Conservation (phyloP, 2,329 filamentous ascomycete species). For the Colletotrichum camelliae region DNA sequence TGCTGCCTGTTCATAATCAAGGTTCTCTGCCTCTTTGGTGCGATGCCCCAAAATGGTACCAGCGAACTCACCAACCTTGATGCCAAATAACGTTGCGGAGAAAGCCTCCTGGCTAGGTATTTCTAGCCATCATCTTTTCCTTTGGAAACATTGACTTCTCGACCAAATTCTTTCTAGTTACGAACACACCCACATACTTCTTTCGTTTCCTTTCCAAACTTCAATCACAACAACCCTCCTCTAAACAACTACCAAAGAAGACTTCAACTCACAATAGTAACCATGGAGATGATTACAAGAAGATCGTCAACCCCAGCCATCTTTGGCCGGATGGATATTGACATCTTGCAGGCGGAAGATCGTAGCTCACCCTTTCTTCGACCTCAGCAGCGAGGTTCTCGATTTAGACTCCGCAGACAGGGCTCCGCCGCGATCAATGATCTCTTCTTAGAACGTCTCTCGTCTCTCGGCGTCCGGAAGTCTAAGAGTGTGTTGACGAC, state of each 20-base stretch:
- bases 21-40: not conserved
- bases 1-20: not conserved
- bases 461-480: not conserved
- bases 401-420: not conserved
- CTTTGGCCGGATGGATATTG: not conserved
- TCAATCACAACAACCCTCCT: too few species aligned
- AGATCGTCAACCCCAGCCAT: not conserved
- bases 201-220: too few species aligned
- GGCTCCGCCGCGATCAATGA: not conserved
- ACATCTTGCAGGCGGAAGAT: not conserved
- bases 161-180: not conserved
- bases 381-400: not conserved
- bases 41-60: not conserved
- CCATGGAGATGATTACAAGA: not conserved
- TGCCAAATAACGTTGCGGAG: not conserved
- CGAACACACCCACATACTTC: not conserved
- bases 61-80: not conserved
- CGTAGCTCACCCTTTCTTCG: not conserved
- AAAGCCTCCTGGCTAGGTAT: fast-evolving
- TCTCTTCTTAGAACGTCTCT: fast-evolving
- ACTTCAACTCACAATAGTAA: too few species aligned
- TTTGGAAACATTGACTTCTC: not conserved
- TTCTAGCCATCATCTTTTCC: not conserved
- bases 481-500: not conserved
- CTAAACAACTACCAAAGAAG: too few species aligned